Conservation (phyloP, 805 yeast genomes). For the Starmerella tilneyi region DNA sequence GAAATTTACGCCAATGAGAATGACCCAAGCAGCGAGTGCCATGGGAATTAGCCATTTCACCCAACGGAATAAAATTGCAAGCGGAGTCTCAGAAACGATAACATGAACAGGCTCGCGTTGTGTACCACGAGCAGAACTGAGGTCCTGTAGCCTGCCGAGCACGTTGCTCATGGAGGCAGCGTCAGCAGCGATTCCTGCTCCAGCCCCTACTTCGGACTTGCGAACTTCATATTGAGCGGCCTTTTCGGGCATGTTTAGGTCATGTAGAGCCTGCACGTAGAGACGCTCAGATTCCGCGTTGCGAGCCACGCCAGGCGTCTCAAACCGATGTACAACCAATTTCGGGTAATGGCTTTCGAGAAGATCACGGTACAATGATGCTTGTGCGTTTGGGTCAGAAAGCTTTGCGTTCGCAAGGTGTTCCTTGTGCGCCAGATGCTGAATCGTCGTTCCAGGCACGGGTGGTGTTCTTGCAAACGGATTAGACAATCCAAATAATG, state of each 20-base stretch:
- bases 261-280: conserved; percentile 71
- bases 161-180: conserved; percentile 21
- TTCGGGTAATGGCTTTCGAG: conserved; percentile 84
- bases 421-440: conserved; percentile 55
- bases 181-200: conserved; percentile 24
- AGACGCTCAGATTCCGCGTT: conserved; percentile 67
- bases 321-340: conserved; percentile 86
- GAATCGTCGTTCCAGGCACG: conserved; percentile 19
- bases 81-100: conserved; percentile 75
- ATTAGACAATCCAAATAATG: conserved; percentile 9
- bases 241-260: conserved; percentile 41
- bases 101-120: conserved; percentile 79
- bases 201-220: conserved; percentile 10
- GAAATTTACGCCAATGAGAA: conserved; percentile 66
- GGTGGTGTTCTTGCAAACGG: conserved; percentile 11
- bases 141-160: conserved; percentile 3
- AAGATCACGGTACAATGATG: conserved; percentile 67
- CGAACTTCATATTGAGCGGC: conserved; percentile 2
- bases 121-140: conserved; percentile 1
- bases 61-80: conserved; percentile 74
- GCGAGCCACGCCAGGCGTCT: conserved; percentile 84
- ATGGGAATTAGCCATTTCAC: conserved; percentile 78
- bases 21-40: conserved; percentile 69
- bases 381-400: conserved; percentile 61
- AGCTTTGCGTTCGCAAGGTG: conserved; percentile 75